These are phyloP conservation scores for Dimocarpus longan DNA, from an alignment of 345 rosid genomes.

Conservation along the genomic window DNA sequence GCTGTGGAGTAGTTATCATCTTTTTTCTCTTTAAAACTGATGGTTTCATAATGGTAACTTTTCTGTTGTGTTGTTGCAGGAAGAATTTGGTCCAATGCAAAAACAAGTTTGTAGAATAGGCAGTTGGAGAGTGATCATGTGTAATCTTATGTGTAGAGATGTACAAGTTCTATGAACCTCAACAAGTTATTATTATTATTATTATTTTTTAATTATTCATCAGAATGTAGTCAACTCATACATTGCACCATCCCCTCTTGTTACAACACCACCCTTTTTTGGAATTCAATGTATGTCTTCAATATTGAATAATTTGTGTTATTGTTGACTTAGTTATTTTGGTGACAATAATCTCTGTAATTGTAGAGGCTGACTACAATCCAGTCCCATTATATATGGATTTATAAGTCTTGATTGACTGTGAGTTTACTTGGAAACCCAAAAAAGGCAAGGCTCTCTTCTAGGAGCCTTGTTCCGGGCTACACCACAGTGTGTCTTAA, in stretches of 20 bases:
- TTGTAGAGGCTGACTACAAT: too few relatives aligned
- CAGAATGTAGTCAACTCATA: constrained; percentile 12
- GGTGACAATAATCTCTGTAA: too few relatives aligned
- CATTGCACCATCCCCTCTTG: neutral
- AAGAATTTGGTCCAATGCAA: neutral
- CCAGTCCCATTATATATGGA: too few relatives aligned
- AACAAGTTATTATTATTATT: neutral
- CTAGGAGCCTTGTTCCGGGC: too few relatives aligned
- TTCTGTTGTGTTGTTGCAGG: constrained; percentile 14
- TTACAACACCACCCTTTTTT: neutral
- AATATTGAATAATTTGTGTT: too few relatives aligned
- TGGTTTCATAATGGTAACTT: neutral
- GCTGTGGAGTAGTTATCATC: neutral
- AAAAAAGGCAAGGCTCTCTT: too few relatives aligned
- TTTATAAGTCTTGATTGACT: too few relatives aligned
- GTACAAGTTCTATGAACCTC: constrained; percentile 4
- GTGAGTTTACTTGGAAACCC: too few relatives aligned
- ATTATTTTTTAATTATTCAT: neutral
- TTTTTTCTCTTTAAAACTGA: neutral
- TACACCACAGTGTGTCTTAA: too few relatives aligned
- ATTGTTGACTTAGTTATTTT: too few relatives aligned
- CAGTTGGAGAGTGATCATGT: neutral
- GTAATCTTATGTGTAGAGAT: constrained; percentile 13
- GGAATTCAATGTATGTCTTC: neutral
- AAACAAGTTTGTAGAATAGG: neutral